A percentile compares a stretch with the other conserved stretches of the same genome.
Evolutionary conservation across 257 asterid genomes (phyloP).

Genomic region (Eustoma russellianum): DNA sequence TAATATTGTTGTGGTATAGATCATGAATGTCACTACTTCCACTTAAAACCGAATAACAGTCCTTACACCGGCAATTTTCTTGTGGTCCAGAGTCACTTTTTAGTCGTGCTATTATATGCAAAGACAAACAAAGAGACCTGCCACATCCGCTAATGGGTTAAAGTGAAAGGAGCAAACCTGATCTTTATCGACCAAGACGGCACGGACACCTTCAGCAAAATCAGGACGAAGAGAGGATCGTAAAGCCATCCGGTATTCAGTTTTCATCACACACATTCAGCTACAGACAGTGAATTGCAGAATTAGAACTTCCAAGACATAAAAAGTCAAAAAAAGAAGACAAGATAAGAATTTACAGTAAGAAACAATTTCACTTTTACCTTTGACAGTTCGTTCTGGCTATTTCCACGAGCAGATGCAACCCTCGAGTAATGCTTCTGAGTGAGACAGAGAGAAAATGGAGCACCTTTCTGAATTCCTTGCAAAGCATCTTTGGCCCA

Average conservation of each 20-base stretch:
- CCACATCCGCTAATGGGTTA: too few relatives aligned
- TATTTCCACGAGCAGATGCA: constrained; percentile 56
- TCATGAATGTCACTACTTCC: too few relatives aligned
- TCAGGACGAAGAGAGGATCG: constrained; percentile 76
- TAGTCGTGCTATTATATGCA: too few relatives aligned
- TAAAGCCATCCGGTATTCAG: constrained; percentile 74
- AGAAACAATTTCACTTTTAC: constrained; percentile 23
- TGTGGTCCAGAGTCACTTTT: too few relatives aligned
- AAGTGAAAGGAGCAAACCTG: constrained; percentile 44
- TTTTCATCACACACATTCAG: constrained; percentile 78
- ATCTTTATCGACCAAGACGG: constrained; percentile 93
- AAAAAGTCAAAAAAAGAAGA: constrained; percentile 2
- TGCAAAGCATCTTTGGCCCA: constrained; percentile 96
- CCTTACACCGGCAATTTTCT: too few relatives aligned
- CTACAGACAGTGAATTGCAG: constrained; percentile 24
- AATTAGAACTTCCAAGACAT: constrained; percentile 2
- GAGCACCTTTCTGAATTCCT: constrained; percentile 88
- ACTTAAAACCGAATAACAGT: too few relatives aligned
- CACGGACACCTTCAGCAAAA: constrained; percentile 90
- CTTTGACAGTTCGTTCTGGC: constrained; percentile 49
- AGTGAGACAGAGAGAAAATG: constrained; percentile 86
- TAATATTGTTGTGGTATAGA: too few relatives aligned
- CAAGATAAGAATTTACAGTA: constrained; percentile 1
- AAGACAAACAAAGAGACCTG: too few relatives aligned
- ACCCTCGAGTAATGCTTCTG: constrained; percentile 60